Evolutionary conservation across 257 asterid species (phyloP), one percentile per base, ranked within the genome.

Genomic region (Plantago ovata): DNA sequence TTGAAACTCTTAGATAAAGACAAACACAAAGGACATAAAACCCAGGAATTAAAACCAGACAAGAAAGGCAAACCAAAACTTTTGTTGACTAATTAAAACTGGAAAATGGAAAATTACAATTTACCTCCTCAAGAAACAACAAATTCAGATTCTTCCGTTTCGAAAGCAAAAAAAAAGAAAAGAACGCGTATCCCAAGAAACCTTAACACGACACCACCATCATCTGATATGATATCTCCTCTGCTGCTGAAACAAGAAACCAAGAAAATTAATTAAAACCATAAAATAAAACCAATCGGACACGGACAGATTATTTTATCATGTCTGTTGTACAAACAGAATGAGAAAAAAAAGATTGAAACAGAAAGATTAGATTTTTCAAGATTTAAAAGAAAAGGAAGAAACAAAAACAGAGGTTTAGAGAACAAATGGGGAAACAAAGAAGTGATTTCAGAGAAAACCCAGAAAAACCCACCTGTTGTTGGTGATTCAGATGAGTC

Each of bases 81-180:
- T 45, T 62, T 12, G 46, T 16, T 65, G 51, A 68, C 65, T 54
- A 53, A 7, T 13, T 3, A 14, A 14, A 16, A 50, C 42, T 56
- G 13, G 61, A 69, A 67, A 70, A 14, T 18, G 19, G 22, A 63
- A 70, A 53, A 4, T 62, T 48, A 72, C 72, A 58, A 57, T 73
- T n/a, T 71, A 68, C 81, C 81, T 71, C 60, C 57, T 55, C 40
- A 43, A 64, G 40, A 57, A 11, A 32, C 1, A 39, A 56, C n/a
- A 16, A 69, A 44, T 45, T 64, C 47, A 15, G 63, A 68, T 39
- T 62, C 58, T 60, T 45, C 48, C 36, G 36, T 28, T 24, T 59
- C 40, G 9, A 38, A 13, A n/a, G n/a, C n/a, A n/a, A n/a, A n/a
- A n/a, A n/a, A n/a, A n/a, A n/a, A n/a, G n/a, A n/a, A n/a, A n/a